phyloP scores from a whole-genome alignment of 257 asterid species.

The Mitragyna speciosa region DNA sequence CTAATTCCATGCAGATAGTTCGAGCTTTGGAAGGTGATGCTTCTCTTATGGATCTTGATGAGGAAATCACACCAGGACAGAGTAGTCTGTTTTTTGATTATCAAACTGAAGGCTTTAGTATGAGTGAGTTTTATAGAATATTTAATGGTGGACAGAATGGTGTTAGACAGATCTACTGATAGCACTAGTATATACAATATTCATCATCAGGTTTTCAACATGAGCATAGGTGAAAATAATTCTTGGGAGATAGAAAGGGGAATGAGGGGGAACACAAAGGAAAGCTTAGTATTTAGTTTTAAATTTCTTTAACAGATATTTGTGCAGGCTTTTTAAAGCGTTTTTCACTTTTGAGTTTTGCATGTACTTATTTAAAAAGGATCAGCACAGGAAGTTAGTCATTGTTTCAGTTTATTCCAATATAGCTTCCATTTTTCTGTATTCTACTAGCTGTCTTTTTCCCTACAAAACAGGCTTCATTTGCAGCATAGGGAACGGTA shows the following conservation, averaged over 20 bases:
- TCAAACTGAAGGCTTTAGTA: background rate
- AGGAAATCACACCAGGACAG: slow-evolving; percentile 22
- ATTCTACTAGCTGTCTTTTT: background rate
- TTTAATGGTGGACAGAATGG: slow-evolving; percentile 1
- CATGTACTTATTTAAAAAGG: background rate
- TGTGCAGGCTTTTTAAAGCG: background rate
- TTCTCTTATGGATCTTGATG: background rate
- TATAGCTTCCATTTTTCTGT: background rate
- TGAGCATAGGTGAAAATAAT: background rate
- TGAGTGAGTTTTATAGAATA: background rate
- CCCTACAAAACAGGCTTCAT: background rate
- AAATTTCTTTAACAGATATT: background rate
- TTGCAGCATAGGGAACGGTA: background rate
- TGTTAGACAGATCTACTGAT: background rate
- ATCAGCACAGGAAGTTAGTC: background rate
- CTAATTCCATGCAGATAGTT: slow-evolving; percentile 16
- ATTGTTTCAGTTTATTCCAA: background rate
- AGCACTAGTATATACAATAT: slow-evolving; percentile 4
- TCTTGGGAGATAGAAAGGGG: background rate
- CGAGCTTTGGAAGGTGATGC: slow-evolving; percentile 30
- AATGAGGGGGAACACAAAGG: background rate
- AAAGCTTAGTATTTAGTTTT: background rate
- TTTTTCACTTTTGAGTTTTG: background rate
- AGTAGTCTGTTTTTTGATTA: slow-evolving; percentile 14
- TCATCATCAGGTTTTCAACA: background rate